Percentiles rank a stretch among this genome's conserved stretches.
These are phyloP conservation scores for Cutaneotrichosporon cutaneum DNA, from an alignment of 1,284 basidiomycete species.

Conservation along the genomic window DNA sequence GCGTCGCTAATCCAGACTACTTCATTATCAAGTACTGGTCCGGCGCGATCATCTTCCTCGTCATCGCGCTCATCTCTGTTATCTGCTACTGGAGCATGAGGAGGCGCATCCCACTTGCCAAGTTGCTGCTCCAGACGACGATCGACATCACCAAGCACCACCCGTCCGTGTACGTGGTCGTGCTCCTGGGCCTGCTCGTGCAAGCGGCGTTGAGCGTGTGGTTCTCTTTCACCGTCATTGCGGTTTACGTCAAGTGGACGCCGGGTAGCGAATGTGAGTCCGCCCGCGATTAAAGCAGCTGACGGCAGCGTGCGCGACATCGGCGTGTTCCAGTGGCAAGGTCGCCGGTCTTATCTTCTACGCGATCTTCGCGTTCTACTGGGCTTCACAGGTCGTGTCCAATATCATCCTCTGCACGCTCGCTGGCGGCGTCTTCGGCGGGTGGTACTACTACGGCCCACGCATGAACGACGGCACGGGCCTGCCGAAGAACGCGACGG, in stretches of 20 bases:
- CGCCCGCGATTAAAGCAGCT: not conserved
- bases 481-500: constrained; percentile 67
- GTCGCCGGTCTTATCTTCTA: constrained; percentile 73
- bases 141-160: constrained; percentile 82
- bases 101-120: constrained; percentile 68
- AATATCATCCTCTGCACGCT: constrained; percentile 77
- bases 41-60: constrained; percentile 68
- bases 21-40: constrained; percentile 64
- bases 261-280: constrained; percentile 66
- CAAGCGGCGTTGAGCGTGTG: constrained; percentile 70
- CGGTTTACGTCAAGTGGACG: constrained; percentile 71
- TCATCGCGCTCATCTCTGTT: constrained; percentile 72
- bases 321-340: constrained; percentile 59
- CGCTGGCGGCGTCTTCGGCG: constrained; percentile 67
- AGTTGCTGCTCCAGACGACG: constrained; percentile 69
- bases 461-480: constrained; percentile 32
- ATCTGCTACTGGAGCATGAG: constrained; percentile 61
- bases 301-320: constrained; percentile 44
- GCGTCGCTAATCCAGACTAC: too few species aligned
- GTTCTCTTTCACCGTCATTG: constrained; percentile 42
- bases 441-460: constrained; percentile 53
- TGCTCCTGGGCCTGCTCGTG: constrained; percentile 66
- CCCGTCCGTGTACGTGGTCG: constrained; percentile 74
- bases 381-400: constrained; percentile 70
- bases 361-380: constrained; percentile 75